These are phyloP conservation scores for Mariannaea sp. DNA, from an alignment of 2,329 filamentous ascomycete genomes.

Conservation along the genomic window DNA sequence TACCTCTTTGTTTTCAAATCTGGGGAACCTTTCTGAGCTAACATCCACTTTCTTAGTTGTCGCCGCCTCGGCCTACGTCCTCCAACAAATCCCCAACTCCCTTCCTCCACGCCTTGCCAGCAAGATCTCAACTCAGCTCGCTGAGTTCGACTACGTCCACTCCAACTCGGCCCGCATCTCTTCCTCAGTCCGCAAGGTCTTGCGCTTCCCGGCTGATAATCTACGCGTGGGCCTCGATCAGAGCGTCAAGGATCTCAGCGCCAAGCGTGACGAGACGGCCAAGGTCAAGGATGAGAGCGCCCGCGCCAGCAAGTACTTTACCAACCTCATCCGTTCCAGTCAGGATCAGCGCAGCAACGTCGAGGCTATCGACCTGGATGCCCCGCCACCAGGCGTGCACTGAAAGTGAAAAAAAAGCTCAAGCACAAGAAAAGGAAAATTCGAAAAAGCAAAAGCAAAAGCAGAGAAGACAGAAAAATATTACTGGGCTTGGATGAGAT, in stretches of 20 bases:
- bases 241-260: constrained; percentile 80
- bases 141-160: constrained; percentile 89
- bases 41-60: constrained; percentile 59
- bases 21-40: constrained; percentile 5
- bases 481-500: constrained; percentile 3
- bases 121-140: constrained; percentile 82
- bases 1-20: neutral
- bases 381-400: constrained; percentile 49
- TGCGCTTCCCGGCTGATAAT: constrained; percentile 85
- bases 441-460: no score
- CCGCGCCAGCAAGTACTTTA: constrained; percentile 87
- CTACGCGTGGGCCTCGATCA: constrained; percentile 82
- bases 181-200: constrained; percentile 82
- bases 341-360: constrained; percentile 56
- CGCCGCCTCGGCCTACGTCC: constrained; percentile 77
- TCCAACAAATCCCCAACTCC: constrained; percentile 86
- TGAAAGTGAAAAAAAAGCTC: constrained; percentile 31
- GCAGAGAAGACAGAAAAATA: no score
- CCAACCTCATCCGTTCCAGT: constrained; percentile 75
- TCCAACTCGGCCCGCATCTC: constrained; percentile 84
- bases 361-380: constrained; percentile 60
- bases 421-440: constrained; percentile 18
- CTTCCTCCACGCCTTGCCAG: constrained; percentile 82
- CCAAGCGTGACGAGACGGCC: constrained; percentile 78
- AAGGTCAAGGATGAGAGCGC: constrained; percentile 85